Evolutionary conservation across 177 flowering plant species (phyloP).

Genomic region (Vitis hybrid): DNA sequence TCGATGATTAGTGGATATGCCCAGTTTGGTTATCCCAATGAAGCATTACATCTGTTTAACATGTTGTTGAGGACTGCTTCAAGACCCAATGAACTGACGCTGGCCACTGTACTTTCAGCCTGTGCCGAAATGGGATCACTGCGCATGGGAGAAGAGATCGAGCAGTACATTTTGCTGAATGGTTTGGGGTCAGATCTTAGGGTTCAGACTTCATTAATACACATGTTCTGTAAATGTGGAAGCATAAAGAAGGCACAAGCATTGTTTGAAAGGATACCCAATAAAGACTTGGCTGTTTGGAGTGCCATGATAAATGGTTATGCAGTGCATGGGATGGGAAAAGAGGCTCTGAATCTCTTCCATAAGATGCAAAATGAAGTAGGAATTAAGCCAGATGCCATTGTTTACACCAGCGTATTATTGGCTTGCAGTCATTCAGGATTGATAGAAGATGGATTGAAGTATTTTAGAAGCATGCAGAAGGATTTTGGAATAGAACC

Average conservation of each 20-base stretch:
- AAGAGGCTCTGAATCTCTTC: conserved; percentile 38
- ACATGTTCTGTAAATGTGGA: conserved; percentile 49
- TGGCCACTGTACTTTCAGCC: conserved; percentile 34
- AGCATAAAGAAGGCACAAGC: conserved; percentile 28
- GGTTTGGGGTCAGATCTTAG: conserved; percentile 22
- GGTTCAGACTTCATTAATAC: conserved; percentile 38
- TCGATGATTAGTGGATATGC: conserved; percentile 41
- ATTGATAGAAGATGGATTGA: conserved; percentile 35
- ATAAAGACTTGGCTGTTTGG: conserved; percentile 40
- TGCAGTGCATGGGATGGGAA: conserved; percentile 39
- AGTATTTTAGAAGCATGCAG: conserved; percentile 29
- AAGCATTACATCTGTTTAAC: conserved; percentile 32
- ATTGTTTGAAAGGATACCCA: conserved; percentile 25
- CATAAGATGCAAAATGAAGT: conserved; percentile 25
- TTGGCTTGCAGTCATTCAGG: conserved; percentile 44
- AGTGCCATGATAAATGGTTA: conserved; percentile 47
- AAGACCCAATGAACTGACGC: conserved; percentile 32
- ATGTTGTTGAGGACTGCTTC: conserved; percentile 12
- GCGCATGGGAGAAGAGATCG: conserved; percentile 27
- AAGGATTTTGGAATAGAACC: conserved; percentile 33
- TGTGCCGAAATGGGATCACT: conserved; percentile 44
- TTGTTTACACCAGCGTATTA: conserved; percentile 28
- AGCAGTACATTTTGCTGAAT: conserved; percentile 20
- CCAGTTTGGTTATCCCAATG: conserved; percentile 24
- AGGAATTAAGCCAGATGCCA: conserved; percentile 30